Conservation (phyloP, 1,284 basidiomycete species). For the Ganoderma lingzhi region DNA sequence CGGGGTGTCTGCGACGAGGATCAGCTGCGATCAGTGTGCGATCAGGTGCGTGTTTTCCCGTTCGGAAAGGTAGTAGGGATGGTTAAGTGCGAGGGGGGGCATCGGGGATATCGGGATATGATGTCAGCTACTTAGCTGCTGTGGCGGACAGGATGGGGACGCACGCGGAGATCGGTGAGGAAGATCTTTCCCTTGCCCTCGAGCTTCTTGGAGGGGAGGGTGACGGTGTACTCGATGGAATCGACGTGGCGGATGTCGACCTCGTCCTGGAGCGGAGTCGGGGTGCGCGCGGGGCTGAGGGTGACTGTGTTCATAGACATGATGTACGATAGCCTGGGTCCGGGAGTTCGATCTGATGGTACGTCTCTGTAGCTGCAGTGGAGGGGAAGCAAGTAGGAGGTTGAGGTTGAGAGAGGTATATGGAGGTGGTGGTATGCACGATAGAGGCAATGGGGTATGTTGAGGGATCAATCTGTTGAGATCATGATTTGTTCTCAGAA, state of each 20-base stretch:
- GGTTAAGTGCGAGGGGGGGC: background rate
- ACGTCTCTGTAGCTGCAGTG: background rate
- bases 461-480: conserved; percentile 5
- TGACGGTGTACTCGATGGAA: conserved; percentile 57
- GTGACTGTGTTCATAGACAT: conserved; percentile 86
- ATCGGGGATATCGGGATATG: conserved; percentile 2
- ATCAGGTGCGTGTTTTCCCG: background rate
- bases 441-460: background rate
- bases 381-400: background rate
- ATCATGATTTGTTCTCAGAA: conserved; percentile 4
- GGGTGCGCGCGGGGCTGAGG: conserved; percentile 62
- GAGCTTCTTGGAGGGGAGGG: conserved; percentile 59
- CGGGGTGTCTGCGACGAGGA: conserved; percentile 59
- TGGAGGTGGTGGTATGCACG: background rate
- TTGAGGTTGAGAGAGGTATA: background rate
- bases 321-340: conserved; percentile 21
- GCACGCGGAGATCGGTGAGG: conserved; percentile 78
- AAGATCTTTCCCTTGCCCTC: conserved; percentile 65
- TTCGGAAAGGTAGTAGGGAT: background rate
- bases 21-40: conserved; percentile 54
- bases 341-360: background rate
- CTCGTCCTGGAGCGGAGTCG: conserved; percentile 73
- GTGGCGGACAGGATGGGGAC: conserved; percentile 34
- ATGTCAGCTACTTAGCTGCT: conserved; percentile 6
- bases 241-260: conserved; percentile 62